Percentiles rank a stretch among this genome's conserved stretches.
phyloP scores from a whole-genome alignment of 352 stramenopile species.

The Globisporangium lucens region DNA sequence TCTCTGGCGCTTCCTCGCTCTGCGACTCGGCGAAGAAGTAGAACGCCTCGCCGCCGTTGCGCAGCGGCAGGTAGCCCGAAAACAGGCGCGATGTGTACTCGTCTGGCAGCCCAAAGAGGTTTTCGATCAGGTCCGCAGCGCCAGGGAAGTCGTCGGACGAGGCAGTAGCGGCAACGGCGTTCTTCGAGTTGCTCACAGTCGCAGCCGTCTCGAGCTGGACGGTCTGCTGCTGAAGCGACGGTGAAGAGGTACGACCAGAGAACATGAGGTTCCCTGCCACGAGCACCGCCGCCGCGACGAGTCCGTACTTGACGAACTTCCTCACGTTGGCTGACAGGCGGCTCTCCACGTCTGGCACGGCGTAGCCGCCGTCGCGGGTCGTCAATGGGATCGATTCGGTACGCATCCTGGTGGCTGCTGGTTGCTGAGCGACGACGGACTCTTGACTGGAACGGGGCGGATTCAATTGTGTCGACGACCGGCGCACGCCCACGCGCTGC shows the following conservation, averaged over 20 bases:
- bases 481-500: neutral
- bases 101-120: constrained; percentile 14
- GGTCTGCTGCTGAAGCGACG: neutral
- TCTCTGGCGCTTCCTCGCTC: constrained; percentile 71
- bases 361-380: constrained; percentile 12
- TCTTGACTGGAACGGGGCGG: neutral
- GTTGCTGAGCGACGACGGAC: neutral
- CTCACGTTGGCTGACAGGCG: constrained; percentile 8
- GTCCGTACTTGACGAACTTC: constrained; percentile 13
- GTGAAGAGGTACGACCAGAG: constrained; percentile 1
- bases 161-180: neutral
- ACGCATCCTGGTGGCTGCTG: neutral
- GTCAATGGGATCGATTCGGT: constrained; percentile 11
- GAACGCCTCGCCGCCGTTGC: constrained; percentile 22
- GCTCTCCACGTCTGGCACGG: constrained; percentile 14
- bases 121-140: constrained; percentile 15
- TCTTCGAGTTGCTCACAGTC: constrained; percentile 7
- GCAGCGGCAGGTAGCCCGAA: constrained; percentile 19
- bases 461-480: constrained; percentile 5
- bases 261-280: constrained; percentile 15
- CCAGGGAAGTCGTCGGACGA: constrained; percentile 16
- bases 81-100: constrained; percentile 20
- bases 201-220: neutral
- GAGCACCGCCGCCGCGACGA: constrained; percentile 5
- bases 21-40: constrained; percentile 98